Evolutionary conservation across 306 rosid species (phyloP).

Genomic region (Trifolium pratense): DNA sequence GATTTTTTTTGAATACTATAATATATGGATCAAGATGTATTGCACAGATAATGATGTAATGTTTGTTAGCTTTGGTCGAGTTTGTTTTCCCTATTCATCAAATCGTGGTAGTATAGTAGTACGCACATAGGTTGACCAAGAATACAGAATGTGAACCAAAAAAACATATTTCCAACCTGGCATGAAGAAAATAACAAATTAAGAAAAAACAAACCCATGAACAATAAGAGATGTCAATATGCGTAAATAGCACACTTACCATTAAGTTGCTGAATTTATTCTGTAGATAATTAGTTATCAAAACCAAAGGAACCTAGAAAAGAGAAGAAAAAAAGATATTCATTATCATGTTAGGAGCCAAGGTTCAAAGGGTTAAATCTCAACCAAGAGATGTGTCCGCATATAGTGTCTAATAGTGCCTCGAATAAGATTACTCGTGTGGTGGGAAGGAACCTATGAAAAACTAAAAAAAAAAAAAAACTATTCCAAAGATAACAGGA

Average conservation of each 20-base stretch:
- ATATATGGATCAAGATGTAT: slow-evolving; percentile 15
- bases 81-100: slow-evolving; percentile 73
- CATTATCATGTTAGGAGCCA: slow-evolving; percentile 27
- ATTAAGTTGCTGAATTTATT: slow-evolving; percentile 77
- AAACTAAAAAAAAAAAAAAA: neutral
- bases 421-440: too few relatives aligned
- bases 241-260: slow-evolving; percentile 58
- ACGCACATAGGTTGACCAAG: slow-evolving; percentile 98
- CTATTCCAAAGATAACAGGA: neutral
- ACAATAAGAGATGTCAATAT: neutral
- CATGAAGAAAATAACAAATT: slow-evolving; percentile 10
- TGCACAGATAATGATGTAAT: neutral
- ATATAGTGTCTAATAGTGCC: neutral
- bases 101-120: slow-evolving; percentile 89
- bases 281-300: slow-evolving; percentile 83
- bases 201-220: neutral
- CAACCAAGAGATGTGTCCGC: neutral
- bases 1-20: neutral
- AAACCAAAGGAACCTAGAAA: slow-evolving; percentile 77
- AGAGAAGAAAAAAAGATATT: neutral
- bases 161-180: slow-evolving; percentile 93
- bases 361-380: too few relatives aligned
- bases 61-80: slow-evolving; percentile 43
- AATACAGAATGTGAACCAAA: slow-evolving; percentile 90
- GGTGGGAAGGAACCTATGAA: neutral